Conservation (phyloP, 2,329 filamentous ascomycete genomes). For the Penicillium expansum region DNA sequence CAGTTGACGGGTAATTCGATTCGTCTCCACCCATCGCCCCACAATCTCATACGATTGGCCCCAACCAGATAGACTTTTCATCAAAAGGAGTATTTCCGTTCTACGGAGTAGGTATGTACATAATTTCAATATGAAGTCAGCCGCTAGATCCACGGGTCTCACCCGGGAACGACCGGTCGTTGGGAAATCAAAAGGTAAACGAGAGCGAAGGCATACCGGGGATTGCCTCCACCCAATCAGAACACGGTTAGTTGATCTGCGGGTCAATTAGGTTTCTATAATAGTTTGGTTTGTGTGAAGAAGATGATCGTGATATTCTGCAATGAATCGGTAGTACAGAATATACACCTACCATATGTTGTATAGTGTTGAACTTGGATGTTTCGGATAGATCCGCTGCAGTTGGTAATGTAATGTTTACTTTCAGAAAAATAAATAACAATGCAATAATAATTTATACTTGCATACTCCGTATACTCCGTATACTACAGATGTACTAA, state of each 20-base stretch:
- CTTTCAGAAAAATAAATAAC: background rate
- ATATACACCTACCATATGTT: background rate
- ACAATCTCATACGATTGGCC: background rate
- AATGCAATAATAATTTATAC: background rate
- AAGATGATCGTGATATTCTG: background rate
- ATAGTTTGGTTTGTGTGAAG: background rate
- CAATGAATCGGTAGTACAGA: background rate
- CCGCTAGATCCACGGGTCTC: slow-evolving; percentile 7
- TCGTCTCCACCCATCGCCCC: background rate
- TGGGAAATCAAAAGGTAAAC: background rate
- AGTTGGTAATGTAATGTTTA: background rate
- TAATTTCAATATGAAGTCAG: background rate
- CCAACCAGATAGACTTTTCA: slow-evolving; percentile 15
- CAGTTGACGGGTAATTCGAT: background rate
- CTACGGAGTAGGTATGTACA: too few species aligned
- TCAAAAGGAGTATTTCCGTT: background rate
- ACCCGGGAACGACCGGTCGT: background rate
- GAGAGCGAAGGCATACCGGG: too few species aligned
- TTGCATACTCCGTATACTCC: background rate
- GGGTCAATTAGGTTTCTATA: background rate
- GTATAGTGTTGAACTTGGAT: background rate
- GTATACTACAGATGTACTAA: background rate
- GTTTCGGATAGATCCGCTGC: slow-evolving; percentile 14
- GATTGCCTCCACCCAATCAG: background rate
- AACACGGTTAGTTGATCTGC: background rate